Evolutionary conservation across 2,329 filamentous ascomycete genomes (phyloP).

Genomic region (Cladobotryum protrusum): DNA sequence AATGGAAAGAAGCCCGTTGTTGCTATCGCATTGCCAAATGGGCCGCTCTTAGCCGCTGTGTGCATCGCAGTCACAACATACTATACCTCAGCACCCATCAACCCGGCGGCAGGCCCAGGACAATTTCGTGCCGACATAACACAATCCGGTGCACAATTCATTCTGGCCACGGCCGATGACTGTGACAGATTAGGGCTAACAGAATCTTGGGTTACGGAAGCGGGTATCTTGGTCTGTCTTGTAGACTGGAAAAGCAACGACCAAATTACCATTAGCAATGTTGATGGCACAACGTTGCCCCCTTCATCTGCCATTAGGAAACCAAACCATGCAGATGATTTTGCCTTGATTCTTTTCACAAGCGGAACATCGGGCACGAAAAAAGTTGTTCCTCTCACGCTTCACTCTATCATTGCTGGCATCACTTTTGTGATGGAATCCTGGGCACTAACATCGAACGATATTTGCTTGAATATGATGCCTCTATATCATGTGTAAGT

Average conservation of each 20-base stretch:
- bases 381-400: slow-evolving; percentile 49
- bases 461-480: slow-evolving; percentile 55
- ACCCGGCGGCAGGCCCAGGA: slow-evolving; percentile 40
- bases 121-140: slow-evolving; percentile 46
- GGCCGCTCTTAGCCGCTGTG: slow-evolving; percentile 45
- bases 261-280: slow-evolving; percentile 27
- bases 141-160: slow-evolving; percentile 39
- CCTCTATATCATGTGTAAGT: slow-evolving; percentile 50
- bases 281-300: slow-evolving; percentile 11
- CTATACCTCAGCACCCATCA: slow-evolving; percentile 48
- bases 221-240: slow-evolving; percentile 33
- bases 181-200: slow-evolving; percentile 33
- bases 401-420: slow-evolving; percentile 44
- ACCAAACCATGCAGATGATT: slow-evolving; percentile 40
- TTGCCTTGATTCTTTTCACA: slow-evolving; percentile 48
- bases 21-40: slow-evolving; percentile 48
- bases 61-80: slow-evolving; percentile 43
- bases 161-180: slow-evolving; percentile 39
- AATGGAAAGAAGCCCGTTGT: slow-evolving; percentile 34
- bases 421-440: slow-evolving; percentile 48
- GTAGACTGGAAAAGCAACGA: slow-evolving; percentile 32
- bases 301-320: slow-evolving; percentile 4
- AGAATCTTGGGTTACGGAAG: slow-evolving; percentile 22
- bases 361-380: slow-evolving; percentile 54
- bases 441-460: slow-evolving; percentile 41